These are phyloP conservation scores for Schoenoplectus tabernaemontani DNA, from an alignment of 202 grass and related monocot species.

Conservation along the genomic window DNA sequence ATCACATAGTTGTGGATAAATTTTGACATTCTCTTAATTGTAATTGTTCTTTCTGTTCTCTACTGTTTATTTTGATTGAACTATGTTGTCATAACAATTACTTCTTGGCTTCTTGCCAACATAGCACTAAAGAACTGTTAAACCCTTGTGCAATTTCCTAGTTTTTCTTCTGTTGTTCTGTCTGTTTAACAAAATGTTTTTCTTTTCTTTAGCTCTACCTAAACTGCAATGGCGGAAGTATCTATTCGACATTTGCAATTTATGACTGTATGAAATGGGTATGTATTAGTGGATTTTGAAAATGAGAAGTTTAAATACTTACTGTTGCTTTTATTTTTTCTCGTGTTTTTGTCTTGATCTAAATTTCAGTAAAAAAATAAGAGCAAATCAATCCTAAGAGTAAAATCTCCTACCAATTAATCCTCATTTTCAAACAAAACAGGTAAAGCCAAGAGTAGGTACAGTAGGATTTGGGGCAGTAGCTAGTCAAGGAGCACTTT, in stretches of 20 bases:
- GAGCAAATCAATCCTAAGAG: not conserved
- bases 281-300: conserved; percentile 14
- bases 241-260: conserved; percentile 82
- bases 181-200: conserved; percentile 4
- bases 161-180: not conserved
- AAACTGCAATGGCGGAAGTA: conserved; percentile 85
- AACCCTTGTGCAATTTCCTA: not conserved
- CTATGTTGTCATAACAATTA: not conserved
- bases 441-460: conserved; percentile 93
- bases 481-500: conserved; percentile 78
- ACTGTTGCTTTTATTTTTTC: not conserved
- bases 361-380: conserved; percentile 4
- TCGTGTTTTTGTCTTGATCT: not conserved
- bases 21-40: not conserved
- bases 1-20: not conserved
- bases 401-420: conserved; percentile 5
- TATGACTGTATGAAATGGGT: conserved; percentile 99
- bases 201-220: conserved; percentile 69
- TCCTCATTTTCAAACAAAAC: conserved; percentile 18
- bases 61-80: conserved; percentile 24
- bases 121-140: not conserved
- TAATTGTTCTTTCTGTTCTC: conserved; percentile 17
- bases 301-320: not conserved
- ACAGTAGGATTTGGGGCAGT: conserved; percentile 88
- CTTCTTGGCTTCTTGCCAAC: not conserved